Evolutionary conservation across 106 monocot genomes (phyloP), one percentile per base, ranked within the genome.

Genomic region (Triglochin maritima): DNA sequence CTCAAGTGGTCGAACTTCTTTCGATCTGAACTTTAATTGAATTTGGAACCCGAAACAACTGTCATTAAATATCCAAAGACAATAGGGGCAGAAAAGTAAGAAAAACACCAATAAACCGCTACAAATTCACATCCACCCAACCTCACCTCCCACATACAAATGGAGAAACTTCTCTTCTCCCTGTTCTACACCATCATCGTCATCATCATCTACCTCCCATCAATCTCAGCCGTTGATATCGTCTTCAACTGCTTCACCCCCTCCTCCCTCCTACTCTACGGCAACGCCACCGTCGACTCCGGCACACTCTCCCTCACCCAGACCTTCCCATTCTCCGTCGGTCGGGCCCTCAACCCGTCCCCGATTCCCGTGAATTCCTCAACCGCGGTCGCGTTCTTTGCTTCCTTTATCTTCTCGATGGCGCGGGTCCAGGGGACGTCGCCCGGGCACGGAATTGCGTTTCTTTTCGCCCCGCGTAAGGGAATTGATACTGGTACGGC

Each of bases 241-340:
- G 56, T 80, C 56, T 66, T 67, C 80, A 80, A 80, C 55, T 70
- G 71, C 3, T 80, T 80, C 75, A 4, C 16, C 5, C 60, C 75
- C 4, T 49, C 74, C 45, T 49, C 60, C 70, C 48, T 80, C 46
- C 8, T 56, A 14, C 71, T 80, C 9, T 75, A 58, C 66, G 71
- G 63, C 16, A 48, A 75, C 80, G 71, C 80, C 64, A 67, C 70
- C 48, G 46, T 75, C 59, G 61, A 62, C 17, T 11, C 47, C 12
- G 47, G 60, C 61, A 62, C 57, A 65, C 69, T 80, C 65, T 74
- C 70, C 60, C 52, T 61, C 45, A 61, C 80, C 51, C n/a, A 65
- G 50, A 1, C 16, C 65, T 47, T 65, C 55, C 13, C 15, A 17
- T 71, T 80, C 75, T 65, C 80, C 52, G 57, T 71, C 70, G 80